Base-by-base conservation (phyloP, 2,329 filamentous ascomycete genomes). In the Teratosphaeria epicoccoides region DNA sequence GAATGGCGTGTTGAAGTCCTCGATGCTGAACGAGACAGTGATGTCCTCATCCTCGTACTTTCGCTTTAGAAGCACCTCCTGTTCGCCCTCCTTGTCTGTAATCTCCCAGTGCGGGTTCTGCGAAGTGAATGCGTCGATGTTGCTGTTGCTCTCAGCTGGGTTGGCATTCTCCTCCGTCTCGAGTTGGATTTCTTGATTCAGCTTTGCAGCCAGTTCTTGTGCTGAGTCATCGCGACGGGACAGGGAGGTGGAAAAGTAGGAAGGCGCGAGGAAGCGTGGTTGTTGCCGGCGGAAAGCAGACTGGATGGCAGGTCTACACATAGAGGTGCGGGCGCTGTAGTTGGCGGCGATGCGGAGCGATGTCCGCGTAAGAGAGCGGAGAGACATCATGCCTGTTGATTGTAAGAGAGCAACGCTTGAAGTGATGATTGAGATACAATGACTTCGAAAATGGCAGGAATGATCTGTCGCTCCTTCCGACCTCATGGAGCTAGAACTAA, bases 21-120 rank as follows among this genome's bases (percentile, higher is more conserved):
- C 82, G 64, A 94, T 87, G 60, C 85, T 88, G 74, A 95, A 94
- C 58, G 83, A 82, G 58, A 95, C 80, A 56, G 84, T 84, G 73
- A 91, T 87, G 63, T 84, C 88, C 76, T 98, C 93, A 57, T 95
- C 84, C 63, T 86, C 87, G 65, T 87, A 91, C 58, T 80, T 84
- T 65, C 90, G 85, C 55, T 82, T 85, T 59, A 98, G 78, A 64
- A 85, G 78, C 60, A 98, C 87, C 61, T 95, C 88, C 74, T 97
- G 87, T 70, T 88, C 80, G 56, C 93, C 93, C 24, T 84, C 77
- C 26, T 78, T 81, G 71, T 98, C 93, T 64, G 87, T 76, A 55
- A 84, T 69, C 73, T 80, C 54, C 71, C 89, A 98, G 40, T 84
- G 80, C 66, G 84, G 84, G 73, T 88, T 91, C 66, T 91, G 57